phyloP scores from a whole-genome alignment of 768 basidiomycete genomes.

The Hirschioporus abietinus region DNA sequence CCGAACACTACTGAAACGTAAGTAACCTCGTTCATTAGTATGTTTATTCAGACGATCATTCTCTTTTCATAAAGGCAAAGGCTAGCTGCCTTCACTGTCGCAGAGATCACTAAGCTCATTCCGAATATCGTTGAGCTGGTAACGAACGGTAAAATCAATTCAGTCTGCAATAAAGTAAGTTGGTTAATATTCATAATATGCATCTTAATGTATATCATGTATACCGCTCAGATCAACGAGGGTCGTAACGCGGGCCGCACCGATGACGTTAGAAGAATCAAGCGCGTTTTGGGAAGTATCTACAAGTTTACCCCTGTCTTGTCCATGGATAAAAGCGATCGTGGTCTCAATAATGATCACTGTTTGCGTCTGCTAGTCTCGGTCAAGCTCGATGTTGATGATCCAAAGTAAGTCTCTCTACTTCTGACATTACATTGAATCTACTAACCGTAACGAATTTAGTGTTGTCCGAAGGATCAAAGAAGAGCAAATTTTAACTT shows the following conservation, averaged over 20 bases:
- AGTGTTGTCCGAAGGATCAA: neutral
- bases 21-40: neutral
- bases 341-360: neutral
- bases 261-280: neutral
- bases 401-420: neutral
- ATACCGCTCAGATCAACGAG: neutral
- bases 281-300: neutral
- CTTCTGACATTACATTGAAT: neutral
- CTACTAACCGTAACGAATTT: neutral
- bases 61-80: neutral
- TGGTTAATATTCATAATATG: neutral
- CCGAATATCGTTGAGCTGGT: neutral
- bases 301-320: neutral
- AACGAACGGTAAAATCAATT: neutral
- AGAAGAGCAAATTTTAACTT: neutral
- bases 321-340: neutral
- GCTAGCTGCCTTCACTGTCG: neutral
- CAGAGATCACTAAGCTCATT: neutral
- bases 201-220: neutral
- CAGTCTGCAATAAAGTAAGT: neutral
- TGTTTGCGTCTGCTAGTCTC: neutral
- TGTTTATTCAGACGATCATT: neutral
- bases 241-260: neutral
- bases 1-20: neutral
- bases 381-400: neutral